Base-by-base conservation (phyloP, 495 filamentous ascomycete genomes). In the Penicillium goetzii region DNA sequence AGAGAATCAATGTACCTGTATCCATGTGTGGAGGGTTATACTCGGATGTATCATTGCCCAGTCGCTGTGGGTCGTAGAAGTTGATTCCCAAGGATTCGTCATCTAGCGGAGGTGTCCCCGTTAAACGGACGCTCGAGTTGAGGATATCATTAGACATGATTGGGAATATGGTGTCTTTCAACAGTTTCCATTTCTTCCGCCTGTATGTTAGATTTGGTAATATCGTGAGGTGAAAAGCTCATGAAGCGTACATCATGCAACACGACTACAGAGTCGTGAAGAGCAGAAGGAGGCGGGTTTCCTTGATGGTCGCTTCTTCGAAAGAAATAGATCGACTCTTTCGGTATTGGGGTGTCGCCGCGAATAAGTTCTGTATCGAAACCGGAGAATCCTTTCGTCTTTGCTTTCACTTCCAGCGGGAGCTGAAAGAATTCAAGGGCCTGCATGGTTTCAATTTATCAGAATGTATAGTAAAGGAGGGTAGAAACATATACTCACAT, bases 1-100 rank as follows among this genome's bases (percentile, higher is more conserved):
- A 43, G 36, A 66, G 40, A 3, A 59, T 62, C 49, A 62, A 43
- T 55, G 49, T 66, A 19, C 63, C 54, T 14, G 47, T 45, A 45
- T 66, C 63, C 47, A 41, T 66, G 45, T 66, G 63, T 25, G 63
- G 21, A 53, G 63, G 63, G 43, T 15, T 55, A 52, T 45, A 66
- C 33, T 62, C 14, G 38, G 1, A 30, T 57, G n/a, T 32, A 12
- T 51, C 59, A 14, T n/a, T 23, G 19, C 11, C 32, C 23, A 61
- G 34, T n/a, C 23, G 30, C 21, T 49, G 32, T 30, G 59, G 45
- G 34, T 54, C 50, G 53, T 62, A 66, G 64, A 47, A 56, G 19
- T 62, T 33, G 8, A 66, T 5, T 33, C 55, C 64, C 32, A 66
- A 66, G 12, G 59, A 51, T 19, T 66, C 55, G 40, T 59, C 38